Base-by-base conservation (phyloP, 2,329 filamentous ascomycete genomes). In the Aureobasidium sp. region DNA sequence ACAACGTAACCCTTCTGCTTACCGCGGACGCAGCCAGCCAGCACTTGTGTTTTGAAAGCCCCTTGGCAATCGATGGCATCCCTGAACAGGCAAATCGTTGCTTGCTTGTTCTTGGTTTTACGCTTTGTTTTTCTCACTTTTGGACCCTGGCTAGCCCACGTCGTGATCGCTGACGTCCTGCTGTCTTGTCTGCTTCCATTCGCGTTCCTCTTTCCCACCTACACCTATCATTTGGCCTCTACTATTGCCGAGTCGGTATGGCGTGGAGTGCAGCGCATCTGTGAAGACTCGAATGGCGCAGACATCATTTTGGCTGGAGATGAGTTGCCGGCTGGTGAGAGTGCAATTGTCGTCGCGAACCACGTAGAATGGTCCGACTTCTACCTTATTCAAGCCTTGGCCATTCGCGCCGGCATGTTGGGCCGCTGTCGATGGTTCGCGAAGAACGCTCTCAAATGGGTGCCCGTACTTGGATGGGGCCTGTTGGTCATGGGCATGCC, bases 401-500 rank as follows among this genome's bases (percentile, higher is more conserved):
- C 84, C 15, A 67, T 79, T 52, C 75, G 75, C 45, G 73, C 80
- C 14, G 78, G 77, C 61, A 87, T 87, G 85, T 77, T 87, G 8
- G 77, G 80, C n/a, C 76, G 82, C 56, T 85, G 82, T 68, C 79
- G 83, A 31, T 87, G 84, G 77, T 86, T 87, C 69, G 81, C 83
- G 62, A 87, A 86, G 73, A 78, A 79, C 63, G 79, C 85, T 70
- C 75, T 87, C 63, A 78, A 78, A 64, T 77, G 78, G 73, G 80
- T 87, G 14, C 84, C 84, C 5, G 82, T 87, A 64, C 75, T 86
- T 8, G 84, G 84, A 20, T 86, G 84, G 84, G 84, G 83, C 1
- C 75, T 87, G 37, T 85, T 83, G 83, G 83, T 80, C 3, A 84
- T 86, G 78, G 82, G 83, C 2, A 85, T 87, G 82, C 84, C 84